Conservation (phyloP, 177 flowering plant genomes). For the Vitis hybrid region DNA sequence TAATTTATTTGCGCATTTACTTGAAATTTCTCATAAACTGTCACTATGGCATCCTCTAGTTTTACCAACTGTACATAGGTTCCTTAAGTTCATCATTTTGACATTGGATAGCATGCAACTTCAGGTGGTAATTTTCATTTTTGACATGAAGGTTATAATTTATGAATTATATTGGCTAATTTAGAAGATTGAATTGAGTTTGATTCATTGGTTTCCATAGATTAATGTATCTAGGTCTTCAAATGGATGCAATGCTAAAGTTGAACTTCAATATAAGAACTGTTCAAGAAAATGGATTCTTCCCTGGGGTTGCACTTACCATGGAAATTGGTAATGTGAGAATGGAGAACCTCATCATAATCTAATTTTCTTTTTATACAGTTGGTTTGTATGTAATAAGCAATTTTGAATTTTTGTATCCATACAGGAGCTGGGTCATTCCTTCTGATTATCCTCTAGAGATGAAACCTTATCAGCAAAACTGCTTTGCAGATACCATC, state of each 20-base stretch:
- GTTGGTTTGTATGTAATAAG: too few species aligned
- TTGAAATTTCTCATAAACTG: too few species aligned
- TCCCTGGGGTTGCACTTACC: slow-evolving; percentile 45
- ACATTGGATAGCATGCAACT: slow-evolving; percentile 34
- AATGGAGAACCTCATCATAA: too few species aligned
- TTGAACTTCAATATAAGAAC: slow-evolving; percentile 39
- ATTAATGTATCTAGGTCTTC: slow-evolving; percentile 34
- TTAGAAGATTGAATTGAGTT: background rate
- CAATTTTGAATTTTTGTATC: background rate
- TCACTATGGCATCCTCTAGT: slow-evolving; percentile 6
- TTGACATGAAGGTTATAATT: background rate
- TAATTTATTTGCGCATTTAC: too few species aligned
- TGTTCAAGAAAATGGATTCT: slow-evolving; percentile 37
- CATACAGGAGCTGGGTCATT: slow-evolving; percentile 38
- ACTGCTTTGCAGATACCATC: slow-evolving; percentile 43
- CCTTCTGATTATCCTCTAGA: slow-evolving; percentile 32
- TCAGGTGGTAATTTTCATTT: slow-evolving; percentile 20
- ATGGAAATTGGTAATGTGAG: slow-evolving; percentile 31
- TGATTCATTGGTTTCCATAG: slow-evolving; percentile 21
- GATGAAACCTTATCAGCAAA: slow-evolving; percentile 25
- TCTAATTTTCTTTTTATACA: too few species aligned
- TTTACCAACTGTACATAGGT: slow-evolving; percentile 6
- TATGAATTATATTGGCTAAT: too few species aligned
- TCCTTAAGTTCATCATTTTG: slow-evolving; percentile 33
- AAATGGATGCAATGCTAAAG: slow-evolving; percentile 23